A percentile compares a stretch with the other conserved stretches of the same genome.
These are phyloP conservation scores for Triticum aestivum DNA, from an alignment of 176 grass and related monocot genomes.

Conservation along the genomic window IWGSC_CS_RefSeq_v2.1 NC_057794.1:267516769-267517268, in stretches of 20 bases:
- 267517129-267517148: not conserved
- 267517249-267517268: constrained; percentile 18
- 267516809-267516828: constrained; percentile 36
- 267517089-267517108: not conserved
- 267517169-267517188: not conserved
- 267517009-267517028: not conserved
- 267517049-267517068: not conserved
- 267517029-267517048: not conserved
- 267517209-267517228: not conserved
- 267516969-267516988: not conserved
- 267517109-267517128: constrained; percentile 20
- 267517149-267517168: not conserved
- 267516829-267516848: constrained; percentile 29
- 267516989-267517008: constrained; percentile 29
- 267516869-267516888: constrained; percentile 76
- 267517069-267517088: constrained; percentile 8
- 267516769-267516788: constrained; percentile 73
- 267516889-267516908: constrained; percentile 64
- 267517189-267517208: not conserved
- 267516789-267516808: constrained; percentile 48
- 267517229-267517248: not conserved
- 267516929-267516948: constrained; percentile 56
- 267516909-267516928: constrained; percentile 56
- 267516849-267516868: constrained; percentile 65
- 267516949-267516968: constrained; percentile 31